These are phyloP conservation scores for Paracorniculantispora psalliotae DNA, from an alignment of 2,329 filamentous ascomycete species.

Conservation along the genomic window DNA sequence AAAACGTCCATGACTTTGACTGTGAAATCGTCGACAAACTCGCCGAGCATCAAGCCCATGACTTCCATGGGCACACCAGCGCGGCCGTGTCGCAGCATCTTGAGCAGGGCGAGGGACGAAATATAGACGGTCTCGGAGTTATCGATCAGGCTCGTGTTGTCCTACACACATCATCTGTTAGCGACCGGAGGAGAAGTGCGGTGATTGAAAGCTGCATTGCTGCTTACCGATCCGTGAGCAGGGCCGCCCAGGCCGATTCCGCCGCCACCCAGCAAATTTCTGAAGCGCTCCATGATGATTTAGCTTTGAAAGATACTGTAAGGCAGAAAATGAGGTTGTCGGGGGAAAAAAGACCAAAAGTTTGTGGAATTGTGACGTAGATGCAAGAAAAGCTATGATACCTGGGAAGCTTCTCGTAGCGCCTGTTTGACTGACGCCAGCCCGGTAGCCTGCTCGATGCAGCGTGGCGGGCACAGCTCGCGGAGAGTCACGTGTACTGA, in stretches of 20 bases:
- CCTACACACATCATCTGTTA: constrained; percentile 45
- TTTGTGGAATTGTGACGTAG: neutral
- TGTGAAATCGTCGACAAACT: constrained; percentile 98
- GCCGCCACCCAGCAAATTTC: constrained; percentile 76
- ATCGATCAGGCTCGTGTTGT: constrained; percentile 88
- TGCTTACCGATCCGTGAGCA: constrained; percentile 36
- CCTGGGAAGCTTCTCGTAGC: constrained; percentile 9
- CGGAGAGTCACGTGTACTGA: constrained; percentile 1
- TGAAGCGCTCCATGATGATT: constrained; percentile 78
- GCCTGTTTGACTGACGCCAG: constrained; percentile 14
- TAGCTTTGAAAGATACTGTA: neutral
- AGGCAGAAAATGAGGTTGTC: neutral
- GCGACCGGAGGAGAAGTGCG: neutral
- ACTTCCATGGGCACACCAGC: constrained; percentile 99
- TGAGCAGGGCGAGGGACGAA: constrained; percentile 90
- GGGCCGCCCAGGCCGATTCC: constrained; percentile 60
- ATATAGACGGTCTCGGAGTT: constrained; percentile 99
- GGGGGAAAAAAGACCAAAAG: neutral
- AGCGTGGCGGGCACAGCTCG: neutral
- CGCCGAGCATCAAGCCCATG: constrained; percentile 98
- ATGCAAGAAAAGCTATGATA: neutral
- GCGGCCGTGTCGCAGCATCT: constrained; percentile 97
- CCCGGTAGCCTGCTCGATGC: constrained; percentile 7
- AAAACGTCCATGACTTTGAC: constrained; percentile 98
- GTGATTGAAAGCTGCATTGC: constrained; percentile 1